Evolutionary conservation across 352 stramenopile genomes (phyloP).

Genomic region (Phytophthora multivora): DNA sequence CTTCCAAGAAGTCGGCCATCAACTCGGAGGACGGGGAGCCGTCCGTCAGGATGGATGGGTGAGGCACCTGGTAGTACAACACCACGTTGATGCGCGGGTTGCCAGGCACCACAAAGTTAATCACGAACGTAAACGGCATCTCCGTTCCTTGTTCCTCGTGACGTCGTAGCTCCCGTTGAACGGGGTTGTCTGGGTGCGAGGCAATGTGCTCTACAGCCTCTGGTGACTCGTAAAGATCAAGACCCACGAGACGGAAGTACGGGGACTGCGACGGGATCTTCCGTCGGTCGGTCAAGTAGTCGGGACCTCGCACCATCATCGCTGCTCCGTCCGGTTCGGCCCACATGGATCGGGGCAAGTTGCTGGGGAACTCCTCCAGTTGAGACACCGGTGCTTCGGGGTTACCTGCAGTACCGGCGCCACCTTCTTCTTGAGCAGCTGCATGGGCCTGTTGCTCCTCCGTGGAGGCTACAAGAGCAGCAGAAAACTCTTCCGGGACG

Average conservation of each 20-base stretch:
- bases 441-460: slow-evolving; percentile 30
- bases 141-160: slow-evolving; percentile 62
- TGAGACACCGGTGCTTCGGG: slow-evolving; percentile 18
- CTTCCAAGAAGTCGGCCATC: slow-evolving; percentile 76
- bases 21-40: slow-evolving; percentile 70
- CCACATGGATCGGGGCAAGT: slow-evolving; percentile 73
- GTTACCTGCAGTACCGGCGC: slow-evolving; percentile 21
- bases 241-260: slow-evolving; percentile 65
- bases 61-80: slow-evolving; percentile 72
- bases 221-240: slow-evolving; percentile 68
- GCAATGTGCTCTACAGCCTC: slow-evolving; percentile 68
- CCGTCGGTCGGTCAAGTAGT: slow-evolving; percentile 70
- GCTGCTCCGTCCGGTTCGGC: slow-evolving; percentile 61
- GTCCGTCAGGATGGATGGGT: slow-evolving; percentile 55
- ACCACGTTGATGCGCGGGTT: slow-evolving; percentile 65
- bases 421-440: slow-evolving; percentile 15
- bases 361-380: slow-evolving; percentile 57
- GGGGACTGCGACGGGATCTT: slow-evolving; percentile 77
- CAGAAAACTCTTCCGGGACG: slow-evolving; percentile 63
- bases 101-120: slow-evolving; percentile 80
- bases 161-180: slow-evolving; percentile 63
- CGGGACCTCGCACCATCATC: slow-evolving; percentile 72
- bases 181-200: slow-evolving; percentile 56
- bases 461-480: slow-evolving; percentile 41
- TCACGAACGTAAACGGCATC: slow-evolving; percentile 81